These are phyloP conservation scores for Metschnikowia peoriensis DNA, from an alignment of 805 yeast genomes.

Conservation along the genomic window DNA sequence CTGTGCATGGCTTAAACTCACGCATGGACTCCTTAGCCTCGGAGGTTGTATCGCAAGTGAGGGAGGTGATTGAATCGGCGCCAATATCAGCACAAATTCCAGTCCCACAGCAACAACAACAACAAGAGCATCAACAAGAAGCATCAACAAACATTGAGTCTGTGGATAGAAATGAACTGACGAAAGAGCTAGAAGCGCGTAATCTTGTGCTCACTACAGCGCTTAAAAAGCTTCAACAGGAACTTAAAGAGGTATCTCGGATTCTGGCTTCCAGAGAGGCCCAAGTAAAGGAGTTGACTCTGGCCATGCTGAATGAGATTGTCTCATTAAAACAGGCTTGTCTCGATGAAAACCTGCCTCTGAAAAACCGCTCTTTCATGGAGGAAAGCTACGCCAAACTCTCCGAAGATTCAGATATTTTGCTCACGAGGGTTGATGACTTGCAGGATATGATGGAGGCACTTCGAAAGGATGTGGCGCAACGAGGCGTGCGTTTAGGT, in stretches of 20 bases:
- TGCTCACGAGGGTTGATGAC: slow-evolving; percentile 83
- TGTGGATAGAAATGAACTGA: slow-evolving; percentile 1
- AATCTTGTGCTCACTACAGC: slow-evolving; percentile 5
- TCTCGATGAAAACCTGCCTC: slow-evolving; percentile 30
- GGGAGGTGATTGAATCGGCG: slow-evolving; percentile 7
- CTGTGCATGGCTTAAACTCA: slow-evolving; percentile 6
- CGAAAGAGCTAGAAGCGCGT: slow-evolving; percentile 2
- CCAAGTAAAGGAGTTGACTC: slow-evolving; percentile 42
- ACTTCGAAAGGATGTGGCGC: slow-evolving; percentile 85
- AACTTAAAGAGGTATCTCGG: slow-evolving; percentile 59
- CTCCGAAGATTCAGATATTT: slow-evolving; percentile 70
- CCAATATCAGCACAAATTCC: slow-evolving; percentile 2
- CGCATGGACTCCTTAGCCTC: slow-evolving; percentile 10
- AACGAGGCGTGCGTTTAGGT: slow-evolving; percentile 81
- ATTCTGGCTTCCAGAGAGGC: slow-evolving; percentile 46
- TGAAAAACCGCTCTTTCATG: slow-evolving; percentile 59
- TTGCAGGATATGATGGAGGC: slow-evolving; percentile 90
- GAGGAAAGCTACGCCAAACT: slow-evolving; percentile 69
- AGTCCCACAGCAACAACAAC: background rate
- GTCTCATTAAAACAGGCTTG: slow-evolving; percentile 51
- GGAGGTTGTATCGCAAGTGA: slow-evolving; percentile 12
- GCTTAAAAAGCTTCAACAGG: slow-evolving; percentile 48
- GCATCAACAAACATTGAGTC: background rate
- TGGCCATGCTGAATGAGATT: slow-evolving; percentile 44
- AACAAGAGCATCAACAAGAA: background rate